phyloP scores from a whole-genome alignment of 176 grass and related monocot species.

The Musa schizocarpa region DNA sequence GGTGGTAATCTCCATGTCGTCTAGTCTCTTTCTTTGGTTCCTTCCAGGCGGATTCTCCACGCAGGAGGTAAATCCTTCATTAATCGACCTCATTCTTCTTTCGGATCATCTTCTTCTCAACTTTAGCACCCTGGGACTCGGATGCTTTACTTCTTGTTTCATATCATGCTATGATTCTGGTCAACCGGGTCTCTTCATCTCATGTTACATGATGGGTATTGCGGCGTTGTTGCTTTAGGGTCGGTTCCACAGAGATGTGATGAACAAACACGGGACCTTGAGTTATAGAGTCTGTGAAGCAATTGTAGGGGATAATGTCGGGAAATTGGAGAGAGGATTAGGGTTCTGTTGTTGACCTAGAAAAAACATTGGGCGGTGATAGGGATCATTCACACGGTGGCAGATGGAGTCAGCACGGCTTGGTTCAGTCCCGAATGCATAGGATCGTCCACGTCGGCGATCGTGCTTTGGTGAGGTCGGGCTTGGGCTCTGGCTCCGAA shows the following conservation, averaged over 20 bases:
- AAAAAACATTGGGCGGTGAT: not conserved
- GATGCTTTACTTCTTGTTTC: not conserved
- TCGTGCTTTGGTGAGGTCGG: no score
- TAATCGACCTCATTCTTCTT: not conserved
- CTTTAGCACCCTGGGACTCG: not conserved
- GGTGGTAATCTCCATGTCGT: not conserved
- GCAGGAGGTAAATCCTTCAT: constrained; percentile 33
- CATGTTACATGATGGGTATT: not conserved
- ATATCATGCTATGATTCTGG: not conserved
- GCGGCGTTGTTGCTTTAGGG: not conserved
- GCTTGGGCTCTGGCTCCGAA: no score
- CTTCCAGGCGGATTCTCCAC: constrained; percentile 53
- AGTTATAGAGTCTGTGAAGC: no score
- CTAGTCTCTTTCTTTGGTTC: not conserved
- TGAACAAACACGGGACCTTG: no score
- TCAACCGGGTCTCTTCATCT: not conserved
- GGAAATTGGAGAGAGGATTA: not conserved
- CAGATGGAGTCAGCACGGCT: no score
- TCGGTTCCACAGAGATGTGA: no score
- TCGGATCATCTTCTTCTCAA: not conserved
- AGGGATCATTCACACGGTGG: no score
- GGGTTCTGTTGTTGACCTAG: not conserved
- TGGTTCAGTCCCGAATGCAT: no score
- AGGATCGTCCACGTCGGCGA: no score
- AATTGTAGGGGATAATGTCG: no score